Base-by-base conservation (phyloP, 495 filamentous ascomycete species). In the Bathelium albidoporum region DNA sequence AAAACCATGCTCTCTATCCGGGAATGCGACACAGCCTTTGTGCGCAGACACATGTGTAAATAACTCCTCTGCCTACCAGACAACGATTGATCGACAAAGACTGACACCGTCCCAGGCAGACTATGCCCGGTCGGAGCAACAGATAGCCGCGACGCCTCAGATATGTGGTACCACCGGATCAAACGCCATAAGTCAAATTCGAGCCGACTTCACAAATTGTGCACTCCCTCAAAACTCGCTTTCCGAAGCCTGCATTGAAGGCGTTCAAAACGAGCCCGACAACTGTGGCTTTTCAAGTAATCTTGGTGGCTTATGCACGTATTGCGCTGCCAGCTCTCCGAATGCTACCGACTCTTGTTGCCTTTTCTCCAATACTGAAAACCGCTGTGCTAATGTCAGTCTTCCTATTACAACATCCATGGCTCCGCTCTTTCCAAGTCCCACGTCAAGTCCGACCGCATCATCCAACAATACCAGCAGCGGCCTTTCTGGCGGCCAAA, bases 311-410 rank as follows among this genome's bases (percentile, higher is more conserved):
- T 79, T 99, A 45, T 99, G 95, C 76, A 81, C 85, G 18, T 96
- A 91, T 69, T 99, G 95, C 73, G 81, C 81, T 31, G 78, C 84
- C 14, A 91, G 87, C 68, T 90, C 91, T 31, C 82, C 87, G 43
- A 96, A 96, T 74, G 85, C 90, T 18, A 97, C 90, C 59, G 95
- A 99, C 74, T 94, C 92, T 0, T 99, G 95, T 78, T 99, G 95
- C 71, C 84, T 88, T 61, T 89, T 85, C 67, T 85, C 92, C n/a
- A 80, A 90, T 66, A 84, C 87, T 26, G 78, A 87, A 53, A 73
- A 68, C 32, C 83, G 85, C 61, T 99, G 95, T 70, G 73, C 76
- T 32, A 81, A 82, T 36, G 87, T 99, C 32, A 76, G 82, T 31
- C 78, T 99, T 32, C 95, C 94, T 11, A 82, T 81, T 1, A 84